Evolutionary conservation across 176 grass and related monocot species (phyloP).

Genomic region (Paspalum notatum): DNA sequence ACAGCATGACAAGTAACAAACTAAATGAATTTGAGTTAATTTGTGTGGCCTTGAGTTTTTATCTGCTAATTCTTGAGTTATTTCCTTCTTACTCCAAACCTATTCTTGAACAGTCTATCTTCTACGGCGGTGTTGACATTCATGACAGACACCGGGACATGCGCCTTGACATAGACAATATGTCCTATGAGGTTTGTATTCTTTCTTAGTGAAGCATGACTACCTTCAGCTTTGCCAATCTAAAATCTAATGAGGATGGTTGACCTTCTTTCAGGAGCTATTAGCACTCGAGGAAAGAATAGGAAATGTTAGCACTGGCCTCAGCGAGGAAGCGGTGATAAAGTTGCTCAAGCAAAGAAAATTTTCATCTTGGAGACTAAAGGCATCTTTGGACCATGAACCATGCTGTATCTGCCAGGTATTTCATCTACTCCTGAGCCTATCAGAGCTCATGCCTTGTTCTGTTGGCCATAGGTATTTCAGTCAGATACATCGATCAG

Average conservation of each 20-base stretch:
- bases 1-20: not conserved
- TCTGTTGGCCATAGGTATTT: not conserved
- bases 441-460: conserved; percentile 6
- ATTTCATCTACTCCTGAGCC: conserved; percentile 25
- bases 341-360: conserved; percentile 59
- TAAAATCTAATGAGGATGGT: conserved; percentile 31
- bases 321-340: conserved; percentile 50
- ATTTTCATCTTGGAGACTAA: conserved; percentile 56
- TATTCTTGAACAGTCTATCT: conserved; percentile 59
- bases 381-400: conserved; percentile 50
- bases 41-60: not conserved
- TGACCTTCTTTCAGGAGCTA: conserved; percentile 58
- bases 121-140: conserved; percentile 52
- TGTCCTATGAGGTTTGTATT: conserved; percentile 80
- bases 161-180: conserved; percentile 83
- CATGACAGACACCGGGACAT: conserved; percentile 76
- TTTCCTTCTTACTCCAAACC: conserved; percentile 30
- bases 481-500: not conserved
- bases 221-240: not conserved
- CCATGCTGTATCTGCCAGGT: conserved; percentile 92
- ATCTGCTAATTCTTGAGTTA: not conserved
- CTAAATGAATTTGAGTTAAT: not conserved
- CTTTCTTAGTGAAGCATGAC: not conserved
- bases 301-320: conserved; percentile 76
- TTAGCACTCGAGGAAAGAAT: conserved; percentile 75